Percentiles rank a stretch among this genome's conserved stretches.
Conservation (phyloP, 371 early-diverging fungal genomes). For the Edhazardia aedis region DNA sequence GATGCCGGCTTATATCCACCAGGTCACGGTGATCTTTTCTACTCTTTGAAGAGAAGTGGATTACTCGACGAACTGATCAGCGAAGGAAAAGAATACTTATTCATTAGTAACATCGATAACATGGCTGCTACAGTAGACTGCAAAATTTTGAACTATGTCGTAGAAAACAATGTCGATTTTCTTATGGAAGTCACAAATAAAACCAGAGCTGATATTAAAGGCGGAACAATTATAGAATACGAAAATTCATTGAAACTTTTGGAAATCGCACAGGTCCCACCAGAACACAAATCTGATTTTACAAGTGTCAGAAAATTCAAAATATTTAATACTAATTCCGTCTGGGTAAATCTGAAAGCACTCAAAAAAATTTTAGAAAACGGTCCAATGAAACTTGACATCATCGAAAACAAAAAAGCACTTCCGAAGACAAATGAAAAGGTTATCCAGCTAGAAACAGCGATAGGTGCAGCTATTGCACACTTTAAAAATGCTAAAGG, state of each 20-base stretch:
- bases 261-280: constrained; percentile 97
- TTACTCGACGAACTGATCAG: constrained; percentile 70
- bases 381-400: constrained; percentile 63
- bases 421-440: constrained; percentile 54
- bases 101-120: constrained; percentile 96
- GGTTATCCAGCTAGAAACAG: constrained; percentile 93
- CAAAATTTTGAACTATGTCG: constrained; percentile 69
- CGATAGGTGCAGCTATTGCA: constrained; percentile 94
- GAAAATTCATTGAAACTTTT: constrained; percentile 72
- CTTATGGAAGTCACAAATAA: constrained; percentile 98
- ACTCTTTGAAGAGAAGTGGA: constrained; percentile 72
- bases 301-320: constrained; percentile 95
- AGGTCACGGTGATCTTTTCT: constrained; percentile 93
- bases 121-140: constrained; percentile 88
- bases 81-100: constrained; percentile 90
- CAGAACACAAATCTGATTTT: constrained; percentile 73
- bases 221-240: constrained; percentile 91
- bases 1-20: constrained; percentile 68
- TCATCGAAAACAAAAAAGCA: constrained; percentile 78
- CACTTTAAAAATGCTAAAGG: constrained; percentile 83
- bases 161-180: constrained; percentile 66
- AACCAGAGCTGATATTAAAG: constrained; percentile 96
- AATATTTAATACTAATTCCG: constrained; percentile 98
- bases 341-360: constrained; percentile 81
- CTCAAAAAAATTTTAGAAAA: constrained; percentile 70